Evolutionary conservation across 1,284 basidiomycete species (phyloP), one percentile per base, ranked within the genome.

Genomic region (Prillingera fragicola): DNA sequence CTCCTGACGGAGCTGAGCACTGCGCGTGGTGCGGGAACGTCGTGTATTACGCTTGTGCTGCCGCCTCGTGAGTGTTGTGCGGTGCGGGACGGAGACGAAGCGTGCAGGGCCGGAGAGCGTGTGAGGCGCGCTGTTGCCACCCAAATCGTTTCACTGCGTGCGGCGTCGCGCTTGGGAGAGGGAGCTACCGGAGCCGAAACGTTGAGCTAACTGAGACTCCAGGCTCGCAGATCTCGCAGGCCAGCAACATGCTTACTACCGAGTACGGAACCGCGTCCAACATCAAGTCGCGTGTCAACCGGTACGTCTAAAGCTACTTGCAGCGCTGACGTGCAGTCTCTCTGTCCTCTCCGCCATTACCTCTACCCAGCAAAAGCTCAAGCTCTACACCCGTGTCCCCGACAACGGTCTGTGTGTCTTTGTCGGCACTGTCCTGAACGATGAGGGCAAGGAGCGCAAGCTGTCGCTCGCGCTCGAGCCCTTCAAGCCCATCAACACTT

Each of bases 251-350:
- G 92, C 81, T 98, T 67, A 97, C 94, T 47, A 90, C 95, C 70
- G 94, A 98, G 73, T 97, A 95, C 69, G 94, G 89, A 50, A 92
- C 89, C 9, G 91, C 91, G 14, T 95, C 91, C 54, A 98, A 98
- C 77, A 99, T 99, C 79, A 99, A 98, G 73, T 96, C 91, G 60
- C 89, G 95, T 54, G 94, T 99, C 65, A 98, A 98, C 77, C 83
- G 94, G 64, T 69, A 21, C 23, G 61, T 52, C n/a, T 18, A 7
- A 18, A 32, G 17, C 41, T 42, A 24, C 26, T 7, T 14, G 14
- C 43, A n/a, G 26, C 38, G 8, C 17, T 7, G 21, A 42, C 24
- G 6, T n/a, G 6, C 42, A 68, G 67, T 59, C 80, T 96, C 28
- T 99, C 94, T 26, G 95, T 98, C 21, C 79, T 98, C 38, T 89